Conservation (phyloP, 176 grass and related monocot genomes). For the Eleusine indica region DNA sequence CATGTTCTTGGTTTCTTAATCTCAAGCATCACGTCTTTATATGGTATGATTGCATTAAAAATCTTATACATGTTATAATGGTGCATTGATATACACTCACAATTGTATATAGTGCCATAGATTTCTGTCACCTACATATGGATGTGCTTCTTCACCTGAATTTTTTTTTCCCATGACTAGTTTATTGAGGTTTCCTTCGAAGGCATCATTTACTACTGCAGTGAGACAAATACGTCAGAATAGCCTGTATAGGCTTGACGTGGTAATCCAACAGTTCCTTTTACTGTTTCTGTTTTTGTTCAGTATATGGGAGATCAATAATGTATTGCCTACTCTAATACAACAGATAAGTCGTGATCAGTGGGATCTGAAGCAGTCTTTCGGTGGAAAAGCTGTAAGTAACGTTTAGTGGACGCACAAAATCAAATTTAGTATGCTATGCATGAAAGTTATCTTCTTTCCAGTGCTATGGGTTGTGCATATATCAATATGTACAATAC, state of each 20-base stretch:
- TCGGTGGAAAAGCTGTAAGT: constrained; percentile 91
- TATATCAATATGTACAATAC: constrained; percentile 6
- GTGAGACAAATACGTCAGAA: constrained; percentile 49
- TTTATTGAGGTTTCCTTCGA: constrained; percentile 77
- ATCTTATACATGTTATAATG: not conserved
- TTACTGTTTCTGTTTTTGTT: constrained; percentile 16
- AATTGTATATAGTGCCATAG: not conserved
- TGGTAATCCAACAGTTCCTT: constrained; percentile 41
- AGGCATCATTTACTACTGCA: constrained; percentile 54
- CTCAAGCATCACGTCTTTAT: not conserved
- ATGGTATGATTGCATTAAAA: not conserved
- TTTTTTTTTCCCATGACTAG: constrained; percentile 47
- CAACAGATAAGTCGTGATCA: constrained; percentile 60
- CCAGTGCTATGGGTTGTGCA: not conserved
- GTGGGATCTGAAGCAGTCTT: constrained; percentile 69
- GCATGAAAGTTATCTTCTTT: not conserved
- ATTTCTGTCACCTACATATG: constrained; percentile 12
- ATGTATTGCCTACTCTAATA: constrained; percentile 35
- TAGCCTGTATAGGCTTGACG: constrained; percentile 57
- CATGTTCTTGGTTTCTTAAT: constrained; percentile 4
- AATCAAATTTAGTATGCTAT: not conserved
- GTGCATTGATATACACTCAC: not conserved
- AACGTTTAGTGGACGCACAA: constrained; percentile 28
- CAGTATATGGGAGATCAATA: constrained; percentile 23
- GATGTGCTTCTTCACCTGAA: constrained; percentile 36